Base-by-base conservation (phyloP, 1,284 basidiomycete species). In the Leccinum pseudoinsigne region DNA sequence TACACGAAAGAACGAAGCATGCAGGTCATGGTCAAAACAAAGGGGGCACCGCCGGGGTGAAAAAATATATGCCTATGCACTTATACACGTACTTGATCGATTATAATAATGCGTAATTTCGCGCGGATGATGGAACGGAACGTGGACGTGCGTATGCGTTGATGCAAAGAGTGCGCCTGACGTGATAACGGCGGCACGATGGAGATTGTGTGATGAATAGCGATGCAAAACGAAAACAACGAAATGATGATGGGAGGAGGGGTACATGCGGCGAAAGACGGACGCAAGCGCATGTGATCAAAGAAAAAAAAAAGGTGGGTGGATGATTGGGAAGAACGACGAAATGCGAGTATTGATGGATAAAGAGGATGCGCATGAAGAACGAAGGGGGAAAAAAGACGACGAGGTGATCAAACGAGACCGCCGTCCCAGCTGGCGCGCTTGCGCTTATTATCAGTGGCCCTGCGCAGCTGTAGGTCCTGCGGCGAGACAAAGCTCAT, bases 361-460 rank as follows among this genome's bases (percentile, higher is more conserved):
- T 59, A 63, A 68, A 62, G 59, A 64, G 55, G 47, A 47, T 21
- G 61, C 7, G 55, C 5, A 68, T 59, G 57, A 34, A 54, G 18
- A 50, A 26, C 56, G 21, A 36, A 54, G 36, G 36, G 36, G 36
- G 6, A 34, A 36, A 18, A 31, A 26, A 56, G 12, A 31, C 21
- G 12, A 40, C 23, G 28, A 34, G 38, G 57, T 42, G 23, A 11
- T 67, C 53, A 76, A 40, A 75, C 74, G 57, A 69, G 71, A 26
- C 78, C 79, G 6, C 89, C 88, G 72, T 90, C 89, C 89, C 89
- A 90, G 72, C 89, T 91, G 51, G 85, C 85, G 71, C 89, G 81
- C 80, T 91, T 90, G 69, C 88, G 79, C 78, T 89, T 89, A 69
- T 86, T 86, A 63, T 84, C 84, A 61, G 68, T 82, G 3, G 73